Conservation (phyloP, 2,329 filamentous ascomycete genomes). For the Xylaria sp. region DNA sequence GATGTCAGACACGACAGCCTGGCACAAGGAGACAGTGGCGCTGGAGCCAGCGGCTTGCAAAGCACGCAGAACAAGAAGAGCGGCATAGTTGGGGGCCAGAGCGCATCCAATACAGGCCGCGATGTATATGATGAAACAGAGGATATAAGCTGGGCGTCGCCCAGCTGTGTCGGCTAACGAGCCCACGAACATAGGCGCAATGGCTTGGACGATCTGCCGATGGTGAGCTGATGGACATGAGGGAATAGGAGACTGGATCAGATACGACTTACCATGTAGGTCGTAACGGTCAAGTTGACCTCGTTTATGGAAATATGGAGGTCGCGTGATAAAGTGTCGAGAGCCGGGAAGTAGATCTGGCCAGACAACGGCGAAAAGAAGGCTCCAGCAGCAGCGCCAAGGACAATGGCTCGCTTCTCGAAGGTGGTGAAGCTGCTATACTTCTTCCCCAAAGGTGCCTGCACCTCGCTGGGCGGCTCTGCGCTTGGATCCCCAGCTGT, state of each 20-base stretch:
- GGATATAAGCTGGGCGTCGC: slow-evolving; percentile 59
- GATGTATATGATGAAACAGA: slow-evolving; percentile 60
- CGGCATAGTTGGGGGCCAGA: slow-evolving; percentile 57
- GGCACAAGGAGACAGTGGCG: slow-evolving; percentile 64
- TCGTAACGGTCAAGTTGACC: slow-evolving; percentile 53
- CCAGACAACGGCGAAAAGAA: slow-evolving; percentile 51
- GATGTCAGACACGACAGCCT: slow-evolving; percentile 67
- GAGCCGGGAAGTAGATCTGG: slow-evolving; percentile 60
- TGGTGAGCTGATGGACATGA: slow-evolving; percentile 43
- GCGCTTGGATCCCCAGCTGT: not conserved
- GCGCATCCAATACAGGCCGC: slow-evolving; percentile 59
- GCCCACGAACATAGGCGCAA: slow-evolving; percentile 63
- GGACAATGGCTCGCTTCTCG: slow-evolving; percentile 49
- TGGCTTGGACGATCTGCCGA: slow-evolving; percentile 61
- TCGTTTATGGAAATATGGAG: slow-evolving; percentile 52
- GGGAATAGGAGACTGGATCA: slow-evolving; percentile 34
- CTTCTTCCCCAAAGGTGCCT: not conserved
- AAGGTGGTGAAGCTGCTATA: slow-evolving; percentile 45
- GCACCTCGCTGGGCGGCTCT: slow-evolving; percentile 32
- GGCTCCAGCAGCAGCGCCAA: slow-evolving; percentile 47
- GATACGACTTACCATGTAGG: slow-evolving; percentile 48
- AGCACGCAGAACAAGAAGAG: slow-evolving; percentile 61
- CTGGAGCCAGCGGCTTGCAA: slow-evolving; percentile 64
- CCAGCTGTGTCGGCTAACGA: slow-evolving; percentile 61
- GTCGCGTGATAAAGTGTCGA: slow-evolving; percentile 54